Base-by-base conservation (phyloP, 2,329 filamentous ascomycete genomes). In the Fusarium sambucinum region DNA sequence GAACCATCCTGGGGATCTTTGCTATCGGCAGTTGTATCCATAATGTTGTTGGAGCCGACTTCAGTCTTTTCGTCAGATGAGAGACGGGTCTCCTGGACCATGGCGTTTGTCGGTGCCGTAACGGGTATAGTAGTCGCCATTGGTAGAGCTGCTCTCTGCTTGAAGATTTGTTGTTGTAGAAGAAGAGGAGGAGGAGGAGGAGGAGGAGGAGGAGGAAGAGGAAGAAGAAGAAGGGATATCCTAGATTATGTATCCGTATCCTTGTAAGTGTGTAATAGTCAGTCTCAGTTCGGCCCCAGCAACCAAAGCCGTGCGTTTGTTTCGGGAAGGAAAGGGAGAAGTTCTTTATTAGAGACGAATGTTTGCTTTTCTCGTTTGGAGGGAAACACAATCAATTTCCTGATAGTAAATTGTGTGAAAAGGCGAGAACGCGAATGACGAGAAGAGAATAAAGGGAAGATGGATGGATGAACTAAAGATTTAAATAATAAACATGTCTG, bases 1-100 rank as follows among this genome's bases (percentile, higher is more conserved):
- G 54, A 57, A 6, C 47, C 21, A 38, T 14, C 21, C 7, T 67
- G 59, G n/a, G 66, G 65, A 45, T 56, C 59, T 45, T 59, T 65
- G 47, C 57, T 63, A 37, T 69, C 61, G 25, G 58, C 50, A 27
- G 53, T 46, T 21, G 66, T 58, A 19, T 73, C 70, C 42, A 70
- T 25, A 14, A 71, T 69, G 37, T 70, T 64, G 32, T 69, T 62
- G 4, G 74, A 77, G 30, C 66, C 75, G 46, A 74, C 74, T 51
- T 78, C 76, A 8, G 76, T 78, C 64, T 70, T 76, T 54, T 78
- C 73, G 23, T 74, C 76, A 14, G 71, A 58, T 14, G 76, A 78
- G 44, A 74, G 66, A 61, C 59, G 70, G 63, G 64, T 73, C 30
- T 74, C 68, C 29, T 74, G 69, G n/a, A 62, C 14, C 54, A 53